A percentile compares a stretch with the other conserved stretches of the same genome.
phyloP scores from a whole-genome alignment of 164 flowering plant species.

The Dillenia suffruticosa region DNA sequence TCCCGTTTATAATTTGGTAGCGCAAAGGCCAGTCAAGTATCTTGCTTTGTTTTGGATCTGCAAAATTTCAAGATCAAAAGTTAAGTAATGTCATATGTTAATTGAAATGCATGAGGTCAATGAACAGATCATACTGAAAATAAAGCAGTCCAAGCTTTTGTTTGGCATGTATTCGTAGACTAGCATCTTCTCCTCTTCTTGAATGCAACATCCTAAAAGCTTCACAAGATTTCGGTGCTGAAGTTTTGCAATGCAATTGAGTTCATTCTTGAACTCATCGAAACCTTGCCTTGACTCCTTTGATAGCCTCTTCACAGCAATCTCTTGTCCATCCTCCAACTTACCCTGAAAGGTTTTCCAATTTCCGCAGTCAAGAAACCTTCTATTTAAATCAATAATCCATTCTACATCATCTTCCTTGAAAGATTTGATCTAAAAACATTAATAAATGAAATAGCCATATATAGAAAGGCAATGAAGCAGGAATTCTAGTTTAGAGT shows the following conservation, averaged over 20 bases:
- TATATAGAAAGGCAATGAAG: no score
- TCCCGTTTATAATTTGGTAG: slow-evolving; percentile 27
- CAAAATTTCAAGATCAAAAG: not conserved
- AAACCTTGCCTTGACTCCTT: slow-evolving; percentile 32
- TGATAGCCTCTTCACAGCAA: slow-evolving; percentile 43
- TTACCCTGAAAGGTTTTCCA: slow-evolving; percentile 14
- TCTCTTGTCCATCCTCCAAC: slow-evolving; percentile 18
- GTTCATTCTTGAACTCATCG: slow-evolving; percentile 39
- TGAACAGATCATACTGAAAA: slow-evolving; percentile 29
- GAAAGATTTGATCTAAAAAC: no score
- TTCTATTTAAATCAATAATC: not conserved
- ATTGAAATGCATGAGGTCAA: no score
- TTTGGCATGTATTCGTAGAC: slow-evolving; percentile 53
- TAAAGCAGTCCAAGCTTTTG: slow-evolving; percentile 36
- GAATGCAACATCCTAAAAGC: slow-evolving; percentile 38
- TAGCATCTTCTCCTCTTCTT: slow-evolving; percentile 31
- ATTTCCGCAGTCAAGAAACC: no score
- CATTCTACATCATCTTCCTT: not conserved
- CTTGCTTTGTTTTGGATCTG: slow-evolving; percentile 26
- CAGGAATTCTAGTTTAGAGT: no score
- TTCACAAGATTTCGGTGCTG: slow-evolving; percentile 47
- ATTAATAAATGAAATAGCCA: no score
- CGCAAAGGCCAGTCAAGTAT: slow-evolving; percentile 36
- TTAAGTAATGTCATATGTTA: no score
- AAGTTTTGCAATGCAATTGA: slow-evolving; percentile 29